A percentile compares a stretch with the other conserved stretches of the same genome.
These are phyloP conservation scores for Luvunga scandens DNA, from an alignment of 345 rosid species.

Conservation along the genomic window DNA sequence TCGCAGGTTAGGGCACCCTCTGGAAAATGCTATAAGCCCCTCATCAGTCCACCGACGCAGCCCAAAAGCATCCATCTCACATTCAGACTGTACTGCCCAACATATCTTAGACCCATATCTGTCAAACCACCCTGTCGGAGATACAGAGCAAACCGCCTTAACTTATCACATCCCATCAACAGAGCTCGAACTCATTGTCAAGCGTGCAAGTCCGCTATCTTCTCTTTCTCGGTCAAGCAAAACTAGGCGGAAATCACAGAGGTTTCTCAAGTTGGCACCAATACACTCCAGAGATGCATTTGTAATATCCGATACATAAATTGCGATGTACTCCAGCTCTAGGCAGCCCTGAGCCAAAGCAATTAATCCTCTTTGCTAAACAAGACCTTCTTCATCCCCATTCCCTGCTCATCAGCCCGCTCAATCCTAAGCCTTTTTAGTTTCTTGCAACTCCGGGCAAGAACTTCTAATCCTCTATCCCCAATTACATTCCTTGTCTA, in stretches of 20 bases:
- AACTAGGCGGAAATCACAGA: slow-evolving; percentile 82
- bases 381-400: slow-evolving; percentile 88
- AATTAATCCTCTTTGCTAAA: slow-evolving; percentile 82
- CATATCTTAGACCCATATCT: slow-evolving; percentile 73
- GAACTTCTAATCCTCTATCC: slow-evolving; percentile 85
- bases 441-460: slow-evolving; percentile 64
- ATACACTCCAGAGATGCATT: slow-evolving; percentile 66
- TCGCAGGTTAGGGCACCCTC: slow-evolving; percentile 82
- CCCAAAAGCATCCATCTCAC: slow-evolving; percentile 97
- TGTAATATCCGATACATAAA: slow-evolving; percentile 83
- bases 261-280: slow-evolving; percentile 65
- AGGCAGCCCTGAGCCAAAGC: slow-evolving; percentile 86
- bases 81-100: slow-evolving; percentile 69
- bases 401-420: slow-evolving; percentile 80
- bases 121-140: slow-evolving; percentile 82
- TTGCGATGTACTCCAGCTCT: slow-evolving; percentile 73
- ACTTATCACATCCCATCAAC: slow-evolving; percentile 75
- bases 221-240: slow-evolving; percentile 73
- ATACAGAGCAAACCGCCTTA: slow-evolving; percentile 77
- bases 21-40: slow-evolving; percentile 74
- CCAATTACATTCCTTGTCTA: slow-evolving; percentile 98
- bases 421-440: slow-evolving; percentile 92
- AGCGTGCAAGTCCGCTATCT: slow-evolving; percentile 78
- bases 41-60: slow-evolving; percentile 72
- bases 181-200: slow-evolving; percentile 84